Percentiles rank a stretch among this genome's conserved stretches.
These are phyloP conservation scores for Petunia axillaris DNA, from an alignment of 257 asterid genomes.

Conservation along the genomic window DNA sequence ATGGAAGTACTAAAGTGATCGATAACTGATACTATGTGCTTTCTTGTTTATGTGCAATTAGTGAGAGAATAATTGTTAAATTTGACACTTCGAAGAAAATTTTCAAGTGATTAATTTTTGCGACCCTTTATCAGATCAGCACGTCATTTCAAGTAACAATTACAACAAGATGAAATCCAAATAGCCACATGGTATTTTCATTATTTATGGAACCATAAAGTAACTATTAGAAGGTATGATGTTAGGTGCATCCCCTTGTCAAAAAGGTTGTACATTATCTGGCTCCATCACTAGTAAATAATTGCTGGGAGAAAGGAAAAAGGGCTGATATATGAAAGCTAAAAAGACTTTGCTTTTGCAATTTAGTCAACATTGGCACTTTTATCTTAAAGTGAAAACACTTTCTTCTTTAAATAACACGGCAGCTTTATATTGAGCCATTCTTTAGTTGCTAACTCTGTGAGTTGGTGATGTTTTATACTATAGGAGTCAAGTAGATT, in stretches of 20 bases:
- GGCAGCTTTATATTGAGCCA: neutral
- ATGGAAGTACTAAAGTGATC: neutral
- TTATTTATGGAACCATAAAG: neutral
- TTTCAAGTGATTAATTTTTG: neutral
- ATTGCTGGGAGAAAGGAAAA: constrained; percentile 20
- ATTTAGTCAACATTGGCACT: neutral
- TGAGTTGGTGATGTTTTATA: no score
- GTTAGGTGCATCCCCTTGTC: neutral
- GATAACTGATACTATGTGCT: neutral
- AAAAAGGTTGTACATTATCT: neutral
- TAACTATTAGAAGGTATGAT: neutral
- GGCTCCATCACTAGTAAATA: constrained; percentile 1
- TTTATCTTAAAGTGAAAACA: neutral
- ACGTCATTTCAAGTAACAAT: neutral
- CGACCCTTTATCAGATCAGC: constrained; percentile 2
- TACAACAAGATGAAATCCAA: constrained; percentile 3
- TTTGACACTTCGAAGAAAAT: neutral
- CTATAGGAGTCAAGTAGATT: no score
- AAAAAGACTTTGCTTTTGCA: constrained; percentile 18
- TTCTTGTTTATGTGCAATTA: neutral
- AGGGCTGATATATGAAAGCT: neutral
- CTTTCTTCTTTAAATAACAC: neutral
- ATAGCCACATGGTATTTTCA: constrained; percentile 21
- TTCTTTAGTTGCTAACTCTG: no score
- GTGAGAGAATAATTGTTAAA: no score